Evolutionary conservation across 2,329 filamentous ascomycete species (phyloP).

Genomic region (Fusarium albidum): DNA sequence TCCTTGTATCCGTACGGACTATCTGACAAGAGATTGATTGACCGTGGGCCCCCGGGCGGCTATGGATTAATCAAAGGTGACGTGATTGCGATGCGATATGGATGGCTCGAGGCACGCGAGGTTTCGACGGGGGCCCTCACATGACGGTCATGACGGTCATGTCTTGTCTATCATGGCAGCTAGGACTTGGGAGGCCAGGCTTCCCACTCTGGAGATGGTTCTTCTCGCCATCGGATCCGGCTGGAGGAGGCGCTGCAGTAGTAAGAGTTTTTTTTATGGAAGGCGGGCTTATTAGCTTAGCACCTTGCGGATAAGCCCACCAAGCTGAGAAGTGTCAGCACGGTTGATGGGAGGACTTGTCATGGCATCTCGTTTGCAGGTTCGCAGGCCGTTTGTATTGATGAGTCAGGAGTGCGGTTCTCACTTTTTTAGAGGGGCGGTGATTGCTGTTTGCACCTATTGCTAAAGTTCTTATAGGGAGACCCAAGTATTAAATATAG

Average conservation of each 20-base stretch:
- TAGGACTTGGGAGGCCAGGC: no score
- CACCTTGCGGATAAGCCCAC: background rate
- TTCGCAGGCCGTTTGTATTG: no score
- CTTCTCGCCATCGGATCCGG: slow-evolving; percentile 6
- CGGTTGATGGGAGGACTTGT: no score
- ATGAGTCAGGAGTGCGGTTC: no score
- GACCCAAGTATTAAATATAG: no score
- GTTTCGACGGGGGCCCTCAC: slow-evolving; percentile 28
- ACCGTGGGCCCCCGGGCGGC: slow-evolving; percentile 3
- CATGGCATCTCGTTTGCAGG: no score
- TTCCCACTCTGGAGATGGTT: no score
- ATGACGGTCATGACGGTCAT: slow-evolving; percentile 40
- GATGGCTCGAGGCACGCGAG: slow-evolving; percentile 30
- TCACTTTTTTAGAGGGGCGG: no score
- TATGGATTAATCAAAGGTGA: slow-evolving; percentile 14
- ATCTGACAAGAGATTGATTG: background rate
- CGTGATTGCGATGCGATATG: slow-evolving; percentile 21
- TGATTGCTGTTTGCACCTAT: no score
- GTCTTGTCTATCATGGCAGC: slow-evolving; percentile 28
- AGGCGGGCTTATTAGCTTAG: background rate
- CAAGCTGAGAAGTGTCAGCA: no score
- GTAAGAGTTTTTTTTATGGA: slow-evolving; percentile 12
- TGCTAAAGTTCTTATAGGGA: no score
- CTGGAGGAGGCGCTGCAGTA: background rate
- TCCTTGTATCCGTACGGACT: no score